These are phyloP conservation scores for Pilobolus umbonatus DNA, from an alignment of 192 early-diverging fungal genomes.

Conservation along the genomic window DNA sequence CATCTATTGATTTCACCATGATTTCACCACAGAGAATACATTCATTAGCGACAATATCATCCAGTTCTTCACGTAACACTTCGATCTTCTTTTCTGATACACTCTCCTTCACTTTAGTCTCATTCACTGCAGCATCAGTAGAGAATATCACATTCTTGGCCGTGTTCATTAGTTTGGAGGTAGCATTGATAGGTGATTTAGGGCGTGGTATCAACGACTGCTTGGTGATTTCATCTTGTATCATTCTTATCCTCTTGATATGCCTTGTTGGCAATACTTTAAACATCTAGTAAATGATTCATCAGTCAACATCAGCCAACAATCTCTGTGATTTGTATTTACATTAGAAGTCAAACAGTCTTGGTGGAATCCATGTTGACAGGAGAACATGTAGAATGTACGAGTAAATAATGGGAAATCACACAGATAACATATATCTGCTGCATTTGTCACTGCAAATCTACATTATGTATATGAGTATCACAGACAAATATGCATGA, in stretches of 20 bases:
- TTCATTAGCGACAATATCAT: slow-evolving; percentile 76
- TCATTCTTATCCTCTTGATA: slow-evolving; percentile 2
- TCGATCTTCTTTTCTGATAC: slow-evolving; percentile 42
- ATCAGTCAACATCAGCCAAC: too few species aligned
- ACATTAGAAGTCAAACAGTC: slow-evolving; percentile 83
- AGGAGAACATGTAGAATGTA: slow-evolving; percentile 94
- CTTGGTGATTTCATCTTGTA: slow-evolving; percentile 4
- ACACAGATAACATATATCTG: slow-evolving; percentile 79
- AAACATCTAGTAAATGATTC: slow-evolving; percentile 9
- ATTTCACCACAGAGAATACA: slow-evolving; percentile 94
- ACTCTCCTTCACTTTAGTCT: slow-evolving; percentile 25
- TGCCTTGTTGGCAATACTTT: slow-evolving; percentile 7
- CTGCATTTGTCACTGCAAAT: slow-evolving; percentile 60
- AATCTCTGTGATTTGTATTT: slow-evolving; percentile 4
- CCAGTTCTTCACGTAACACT: slow-evolving; percentile 61
- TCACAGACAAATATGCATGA: not conserved
- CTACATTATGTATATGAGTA: slow-evolving; percentile 20
- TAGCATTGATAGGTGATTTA: slow-evolving; percentile 12
- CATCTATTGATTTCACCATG: slow-evolving; percentile 87
- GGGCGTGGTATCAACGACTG: slow-evolving; percentile 5
- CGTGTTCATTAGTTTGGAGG: slow-evolving; percentile 27
- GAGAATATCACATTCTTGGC: slow-evolving; percentile 46
- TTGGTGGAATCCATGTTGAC: slow-evolving; percentile 91
- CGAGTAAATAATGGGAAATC: slow-evolving; percentile 71
- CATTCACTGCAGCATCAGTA: slow-evolving; percentile 9